These are phyloP conservation scores for Hippophae tibetana DNA, from an alignment of 306 rosid genomes.

Conservation along the genomic window DNA sequence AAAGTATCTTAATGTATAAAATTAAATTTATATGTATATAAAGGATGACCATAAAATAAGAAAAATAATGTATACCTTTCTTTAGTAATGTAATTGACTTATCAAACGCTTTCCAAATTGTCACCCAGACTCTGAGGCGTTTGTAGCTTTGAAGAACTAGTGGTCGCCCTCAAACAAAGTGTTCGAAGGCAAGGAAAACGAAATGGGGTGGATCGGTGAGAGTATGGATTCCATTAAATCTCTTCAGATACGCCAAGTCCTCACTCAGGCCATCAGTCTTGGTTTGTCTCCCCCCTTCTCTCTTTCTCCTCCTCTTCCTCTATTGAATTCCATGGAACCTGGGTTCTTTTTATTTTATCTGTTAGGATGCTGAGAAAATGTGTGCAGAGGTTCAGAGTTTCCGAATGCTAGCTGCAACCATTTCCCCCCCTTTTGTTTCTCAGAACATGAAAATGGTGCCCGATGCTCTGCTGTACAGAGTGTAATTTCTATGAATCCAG, in stretches of 20 bases:
- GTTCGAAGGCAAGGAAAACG: background rate
- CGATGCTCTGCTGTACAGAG: no score
- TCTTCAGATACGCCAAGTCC: slow-evolving; percentile 77
- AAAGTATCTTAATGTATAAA: no score
- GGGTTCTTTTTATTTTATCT: background rate
- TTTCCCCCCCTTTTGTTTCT: background rate
- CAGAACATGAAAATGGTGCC: no score
- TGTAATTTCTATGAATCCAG: no score
- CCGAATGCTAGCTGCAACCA: background rate
- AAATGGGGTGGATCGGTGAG: slow-evolving; percentile 70
- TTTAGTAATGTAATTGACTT: no score
- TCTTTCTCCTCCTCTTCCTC: slow-evolving; percentile 1
- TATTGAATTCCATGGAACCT: background rate
- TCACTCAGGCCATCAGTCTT: slow-evolving; percentile 65
- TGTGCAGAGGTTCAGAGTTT: background rate
- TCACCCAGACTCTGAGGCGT: background rate
- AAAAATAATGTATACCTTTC: no score
- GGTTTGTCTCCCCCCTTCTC: slow-evolving; percentile 36
- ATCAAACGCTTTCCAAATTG: no score
- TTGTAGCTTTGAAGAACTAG: background rate
- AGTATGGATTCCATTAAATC: slow-evolving; percentile 60
- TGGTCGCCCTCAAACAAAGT: background rate
- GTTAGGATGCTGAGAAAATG: slow-evolving; percentile 2
- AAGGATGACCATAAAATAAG: no score
- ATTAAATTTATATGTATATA: no score